A percentile compares a stretch with the other conserved stretches of the same genome.
Evolutionary conservation across 345 rosid genomes (phyloP).

Genomic region (Hibiscus tridactylites): DNA sequence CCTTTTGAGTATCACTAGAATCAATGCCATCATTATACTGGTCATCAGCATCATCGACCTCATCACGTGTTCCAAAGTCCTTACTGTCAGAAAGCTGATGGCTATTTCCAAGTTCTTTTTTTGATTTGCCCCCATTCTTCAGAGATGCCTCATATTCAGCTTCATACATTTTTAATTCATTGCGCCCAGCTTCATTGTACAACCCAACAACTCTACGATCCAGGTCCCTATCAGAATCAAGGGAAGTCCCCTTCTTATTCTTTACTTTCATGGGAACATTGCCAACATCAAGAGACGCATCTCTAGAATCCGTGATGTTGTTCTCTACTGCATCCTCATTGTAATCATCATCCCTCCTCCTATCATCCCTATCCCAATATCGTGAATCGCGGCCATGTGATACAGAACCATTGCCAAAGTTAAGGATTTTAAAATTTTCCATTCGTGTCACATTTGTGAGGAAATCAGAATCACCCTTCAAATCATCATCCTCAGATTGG

Average conservation of each 20-base stretch:
- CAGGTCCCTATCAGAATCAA: slow-evolving; percentile 3
- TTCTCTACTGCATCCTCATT: background rate
- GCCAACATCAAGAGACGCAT: background rate
- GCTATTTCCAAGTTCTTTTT: background rate
- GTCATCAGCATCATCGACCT: background rate
- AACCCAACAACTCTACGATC: slow-evolving; percentile 16
- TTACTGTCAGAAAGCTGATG: background rate
- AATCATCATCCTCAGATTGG: slow-evolving; percentile 28
- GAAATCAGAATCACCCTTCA: slow-evolving; percentile 54
- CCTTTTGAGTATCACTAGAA: slow-evolving; percentile 37
- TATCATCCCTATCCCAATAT: background rate
- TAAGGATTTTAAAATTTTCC: slow-evolving; percentile 43
- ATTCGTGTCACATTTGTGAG: slow-evolving; percentile 74
- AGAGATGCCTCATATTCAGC: background rate
- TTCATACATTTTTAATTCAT: background rate
- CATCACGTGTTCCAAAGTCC: background rate
- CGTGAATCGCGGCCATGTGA: background rate
- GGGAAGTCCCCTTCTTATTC: background rate
- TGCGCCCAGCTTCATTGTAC: background rate
- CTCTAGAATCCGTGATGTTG: background rate
- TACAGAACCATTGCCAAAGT: slow-evolving; percentile 64
- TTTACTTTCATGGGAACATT: background rate
- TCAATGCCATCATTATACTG: slow-evolving; percentile 35
- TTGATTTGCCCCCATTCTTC: background rate
- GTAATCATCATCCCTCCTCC: background rate